Conservation (phyloP, 2,329 filamentous ascomycete genomes). For the Biscogniauxia marginata region DNA sequence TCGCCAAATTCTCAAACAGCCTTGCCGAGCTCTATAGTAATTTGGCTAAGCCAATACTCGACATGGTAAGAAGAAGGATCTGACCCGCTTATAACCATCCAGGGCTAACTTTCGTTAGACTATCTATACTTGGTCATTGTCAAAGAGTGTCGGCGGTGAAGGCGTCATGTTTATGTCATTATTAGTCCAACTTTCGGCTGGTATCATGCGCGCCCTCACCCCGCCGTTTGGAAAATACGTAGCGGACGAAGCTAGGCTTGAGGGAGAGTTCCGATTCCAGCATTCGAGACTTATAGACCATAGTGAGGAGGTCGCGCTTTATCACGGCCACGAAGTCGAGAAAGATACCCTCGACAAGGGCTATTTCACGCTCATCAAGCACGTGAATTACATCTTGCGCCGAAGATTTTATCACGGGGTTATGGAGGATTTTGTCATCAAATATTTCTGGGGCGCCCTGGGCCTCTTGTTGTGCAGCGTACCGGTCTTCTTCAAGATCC, state of each 20-base stretch:
- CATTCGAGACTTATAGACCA: slow-evolving; percentile 95
- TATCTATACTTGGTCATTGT: slow-evolving; percentile 94
- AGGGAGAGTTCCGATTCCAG: slow-evolving; percentile 95
- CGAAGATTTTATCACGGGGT: slow-evolving; percentile 95
- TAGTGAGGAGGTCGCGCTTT: slow-evolving; percentile 90
- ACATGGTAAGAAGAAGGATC: slow-evolving; percentile 65
- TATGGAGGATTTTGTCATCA: slow-evolving; percentile 99
- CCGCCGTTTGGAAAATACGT: slow-evolving; percentile 98
- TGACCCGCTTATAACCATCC: neutral
- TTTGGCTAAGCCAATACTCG: slow-evolving; percentile 87
- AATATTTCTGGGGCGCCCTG: slow-evolving; percentile 97
- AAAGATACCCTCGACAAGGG: slow-evolving; percentile 97
- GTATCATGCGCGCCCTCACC: slow-evolving; percentile 89
- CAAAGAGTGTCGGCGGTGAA: slow-evolving; percentile 92
- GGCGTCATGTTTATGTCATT: slow-evolving; percentile 94
- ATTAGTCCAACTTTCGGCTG: slow-evolving; percentile 88
- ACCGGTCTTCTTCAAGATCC: slow-evolving; percentile 92
- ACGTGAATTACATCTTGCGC: slow-evolving; percentile 92
- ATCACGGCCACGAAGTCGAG: slow-evolving; percentile 87
- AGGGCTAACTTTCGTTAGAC: slow-evolving; percentile 40
- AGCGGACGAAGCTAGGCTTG: slow-evolving; percentile 88
- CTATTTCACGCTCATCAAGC: slow-evolving; percentile 98
- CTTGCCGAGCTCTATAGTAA: slow-evolving; percentile 95
- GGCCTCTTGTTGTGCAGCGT: slow-evolving; percentile 90
- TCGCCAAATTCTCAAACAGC: slow-evolving; percentile 94